A percentile compares a stretch with the other conserved stretches of the same genome.
Conservation (phyloP, 169 alveolate genomes). For the Amoebophrya sp. region DNA sequence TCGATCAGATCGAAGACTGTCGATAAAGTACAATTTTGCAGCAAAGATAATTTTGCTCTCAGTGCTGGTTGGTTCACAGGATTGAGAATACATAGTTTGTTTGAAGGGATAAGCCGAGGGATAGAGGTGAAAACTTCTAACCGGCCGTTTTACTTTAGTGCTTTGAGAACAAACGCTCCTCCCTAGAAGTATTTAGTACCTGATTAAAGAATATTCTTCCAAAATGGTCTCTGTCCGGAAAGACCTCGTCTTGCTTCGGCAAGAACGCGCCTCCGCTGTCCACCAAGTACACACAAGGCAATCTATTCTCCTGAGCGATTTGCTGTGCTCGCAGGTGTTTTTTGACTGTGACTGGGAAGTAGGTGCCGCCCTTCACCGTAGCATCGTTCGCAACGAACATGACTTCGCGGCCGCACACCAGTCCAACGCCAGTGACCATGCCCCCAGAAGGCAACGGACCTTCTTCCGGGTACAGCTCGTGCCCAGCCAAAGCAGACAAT, state of each 20-base stretch:
- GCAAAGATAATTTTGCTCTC: not conserved
- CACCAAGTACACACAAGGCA: constrained; percentile 76
- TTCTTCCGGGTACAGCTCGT: not conserved
- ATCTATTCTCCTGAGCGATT: constrained; percentile 68
- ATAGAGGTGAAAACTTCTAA: too few relatives aligned
- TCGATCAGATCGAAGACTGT: not conserved
- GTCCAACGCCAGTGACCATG: constrained; percentile 38
- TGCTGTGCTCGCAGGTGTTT: constrained; percentile 79
- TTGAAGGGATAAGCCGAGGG: not conserved
- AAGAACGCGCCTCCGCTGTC: constrained; percentile 80
- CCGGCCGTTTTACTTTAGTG: too few relatives aligned
- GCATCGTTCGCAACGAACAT: constrained; percentile 46
- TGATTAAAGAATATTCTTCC: constrained; percentile 75
- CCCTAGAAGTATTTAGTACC: constrained; percentile 54
- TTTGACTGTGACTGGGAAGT: constrained; percentile 74
- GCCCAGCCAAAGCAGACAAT: not conserved
- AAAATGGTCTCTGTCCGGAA: constrained; percentile 72
- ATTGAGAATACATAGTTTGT: not conserved
- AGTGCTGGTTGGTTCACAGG: not conserved
- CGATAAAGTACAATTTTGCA: not conserved
- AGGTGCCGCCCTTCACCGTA: constrained; percentile 63
- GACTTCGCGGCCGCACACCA: constrained; percentile 40
- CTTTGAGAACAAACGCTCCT: not conserved
- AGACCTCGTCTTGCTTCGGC: constrained; percentile 73
- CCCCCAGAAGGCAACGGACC: not conserved